Evolutionary conservation across 192 early-diverging fungal genomes (phyloP).

Genomic region (Backusella circina): DNA sequence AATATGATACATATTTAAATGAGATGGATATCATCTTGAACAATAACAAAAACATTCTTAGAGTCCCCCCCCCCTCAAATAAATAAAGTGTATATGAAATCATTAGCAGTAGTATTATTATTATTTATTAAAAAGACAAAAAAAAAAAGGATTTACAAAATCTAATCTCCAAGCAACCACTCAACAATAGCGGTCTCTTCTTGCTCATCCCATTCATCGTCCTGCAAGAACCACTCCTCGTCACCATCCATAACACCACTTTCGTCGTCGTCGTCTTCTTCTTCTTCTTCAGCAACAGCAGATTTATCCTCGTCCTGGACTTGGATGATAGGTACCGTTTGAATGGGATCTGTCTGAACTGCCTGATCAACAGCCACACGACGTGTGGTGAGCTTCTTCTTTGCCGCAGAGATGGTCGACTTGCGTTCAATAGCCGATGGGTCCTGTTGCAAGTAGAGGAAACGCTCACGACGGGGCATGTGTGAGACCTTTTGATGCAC

Average conservation of each 20-base stretch:
- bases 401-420: background rate
- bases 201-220: constrained; percentile 36
- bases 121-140: background rate
- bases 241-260: constrained; percentile 37
- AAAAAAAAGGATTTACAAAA: background rate
- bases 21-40: too few species aligned
- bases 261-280: too few species aligned
- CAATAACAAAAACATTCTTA: too few species aligned
- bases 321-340: background rate
- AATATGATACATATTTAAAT: too few species aligned
- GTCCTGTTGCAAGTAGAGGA: constrained; percentile 15
- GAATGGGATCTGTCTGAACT: constrained; percentile 13
- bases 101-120: too few species aligned
- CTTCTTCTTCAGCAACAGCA: constrained; percentile 6
- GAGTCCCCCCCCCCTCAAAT: too few species aligned
- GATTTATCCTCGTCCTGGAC: background rate
- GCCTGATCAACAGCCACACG: constrained; percentile 10
- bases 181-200: constrained; percentile 33
- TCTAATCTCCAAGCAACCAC: constrained; percentile 35
- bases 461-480: constrained; percentile 13
- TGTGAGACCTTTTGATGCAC: constrained; percentile 11
- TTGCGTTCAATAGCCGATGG: constrained; percentile 14
- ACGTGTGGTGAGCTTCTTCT: background rate
- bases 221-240: constrained; percentile 40
- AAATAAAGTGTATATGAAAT: too few species aligned